These are phyloP conservation scores for Heliosperma pusillum DNA, from an alignment of 148 eudicot species.

Conservation along the genomic window DNA sequence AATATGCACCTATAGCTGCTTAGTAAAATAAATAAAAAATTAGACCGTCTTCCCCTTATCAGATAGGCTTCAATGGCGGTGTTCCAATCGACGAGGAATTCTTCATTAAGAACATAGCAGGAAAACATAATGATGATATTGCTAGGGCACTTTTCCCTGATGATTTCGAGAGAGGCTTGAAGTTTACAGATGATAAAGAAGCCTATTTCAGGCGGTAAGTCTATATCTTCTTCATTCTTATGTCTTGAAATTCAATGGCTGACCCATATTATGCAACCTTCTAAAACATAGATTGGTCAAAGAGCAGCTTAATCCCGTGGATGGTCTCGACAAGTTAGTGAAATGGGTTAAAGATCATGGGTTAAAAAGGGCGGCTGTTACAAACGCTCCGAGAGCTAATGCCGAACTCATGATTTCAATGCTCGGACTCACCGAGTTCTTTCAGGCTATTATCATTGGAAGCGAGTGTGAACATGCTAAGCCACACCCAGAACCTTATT, in stretches of 20 bases:
- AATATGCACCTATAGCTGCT: background rate
- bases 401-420: constrained; percentile 79
- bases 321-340: constrained; percentile 60
- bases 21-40: background rate
- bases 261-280: background rate
- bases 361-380: constrained; percentile 88
- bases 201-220: constrained; percentile 67
- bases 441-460: constrained; percentile 63
- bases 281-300: constrained; percentile 47
- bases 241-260: background rate
- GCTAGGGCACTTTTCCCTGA: constrained; percentile 72
- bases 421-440: constrained; percentile 77
- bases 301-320: constrained; percentile 62
- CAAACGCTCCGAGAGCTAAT: constrained; percentile 80
- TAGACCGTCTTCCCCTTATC: constrained; percentile 11
- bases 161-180: constrained; percentile 62
- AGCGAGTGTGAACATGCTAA: constrained; percentile 85
- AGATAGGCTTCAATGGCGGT: constrained; percentile 88
- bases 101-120: constrained; percentile 69
- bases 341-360: constrained; percentile 88
- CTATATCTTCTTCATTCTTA: background rate
- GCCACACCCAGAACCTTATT: constrained; percentile 86
- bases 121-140: constrained; percentile 81
- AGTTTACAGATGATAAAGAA: constrained; percentile 76
- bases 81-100: constrained; percentile 73